A percentile compares a stretch with the other conserved stretches of the same genome.
phyloP scores from a whole-genome alignment of 306 rosid species.

The Acacia acuminata region DNA sequence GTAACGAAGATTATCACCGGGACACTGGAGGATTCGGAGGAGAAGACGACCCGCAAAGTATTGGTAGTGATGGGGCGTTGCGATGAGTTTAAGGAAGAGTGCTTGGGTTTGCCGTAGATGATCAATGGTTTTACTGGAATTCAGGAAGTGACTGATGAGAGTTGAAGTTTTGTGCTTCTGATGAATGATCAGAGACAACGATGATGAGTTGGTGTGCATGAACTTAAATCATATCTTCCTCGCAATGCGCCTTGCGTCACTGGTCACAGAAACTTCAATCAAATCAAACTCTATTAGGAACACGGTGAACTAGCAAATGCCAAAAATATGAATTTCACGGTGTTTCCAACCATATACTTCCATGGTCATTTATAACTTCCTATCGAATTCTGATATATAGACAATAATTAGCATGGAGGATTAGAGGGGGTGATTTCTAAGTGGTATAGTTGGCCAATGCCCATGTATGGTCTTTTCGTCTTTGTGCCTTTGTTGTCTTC shows the following conservation, averaged over 20 bases:
- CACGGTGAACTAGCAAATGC: neutral
- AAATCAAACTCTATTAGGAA: neutral
- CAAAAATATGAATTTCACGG: neutral
- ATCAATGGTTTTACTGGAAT: constrained; percentile 29
- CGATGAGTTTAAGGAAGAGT: constrained; percentile 48
- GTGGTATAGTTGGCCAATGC: too few relatives aligned
- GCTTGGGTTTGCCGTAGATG: constrained; percentile 57
- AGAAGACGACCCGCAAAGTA: constrained; percentile 44
- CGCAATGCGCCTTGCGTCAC: neutral
- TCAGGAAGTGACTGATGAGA: constrained; percentile 30
- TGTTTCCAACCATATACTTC: neutral
- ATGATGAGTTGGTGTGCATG: constrained; percentile 10
- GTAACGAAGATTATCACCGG: constrained; percentile 42
- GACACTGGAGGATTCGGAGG: constrained; percentile 24
- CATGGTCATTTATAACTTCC: too few relatives aligned
- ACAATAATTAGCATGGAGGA: too few relatives aligned
- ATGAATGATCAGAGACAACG: constrained; percentile 4
- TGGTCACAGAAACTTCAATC: neutral
- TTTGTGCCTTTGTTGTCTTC: too few relatives aligned
- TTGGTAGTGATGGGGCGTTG: constrained; percentile 26
- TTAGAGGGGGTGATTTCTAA: too few relatives aligned
- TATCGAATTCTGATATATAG: too few relatives aligned
- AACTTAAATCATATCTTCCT: constrained; percentile 5
- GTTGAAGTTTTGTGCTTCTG: constrained; percentile 10
- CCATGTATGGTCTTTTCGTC: too few relatives aligned